Evolutionary conservation across 192 early-diverging fungal genomes (phyloP).

Genomic region (Phycomyces nitens): DNA sequence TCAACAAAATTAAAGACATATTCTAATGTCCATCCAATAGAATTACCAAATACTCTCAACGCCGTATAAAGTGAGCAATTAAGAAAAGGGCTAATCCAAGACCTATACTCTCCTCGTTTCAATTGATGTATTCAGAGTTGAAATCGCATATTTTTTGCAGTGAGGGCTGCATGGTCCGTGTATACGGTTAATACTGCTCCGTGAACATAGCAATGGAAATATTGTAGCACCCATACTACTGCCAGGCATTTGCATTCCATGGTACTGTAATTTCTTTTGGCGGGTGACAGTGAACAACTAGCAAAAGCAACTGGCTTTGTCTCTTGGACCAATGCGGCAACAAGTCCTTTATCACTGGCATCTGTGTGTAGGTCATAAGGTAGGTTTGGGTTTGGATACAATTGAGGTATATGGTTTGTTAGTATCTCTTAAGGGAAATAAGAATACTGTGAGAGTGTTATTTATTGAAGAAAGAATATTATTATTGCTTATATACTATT

Average conservation of each 20-base stretch:
- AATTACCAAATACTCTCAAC: too few species aligned
- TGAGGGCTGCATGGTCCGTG: constrained; percentile 36
- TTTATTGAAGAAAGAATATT: too few species aligned
- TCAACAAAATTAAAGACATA: too few species aligned
- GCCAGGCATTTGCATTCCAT: constrained; percentile 37
- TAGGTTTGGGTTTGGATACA: background rate
- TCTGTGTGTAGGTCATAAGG: background rate
- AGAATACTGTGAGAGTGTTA: too few species aligned
- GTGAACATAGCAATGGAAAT: constrained; percentile 29
- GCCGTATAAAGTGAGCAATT: too few species aligned
- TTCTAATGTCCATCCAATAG: too few species aligned
- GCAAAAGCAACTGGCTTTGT: constrained; percentile 26
- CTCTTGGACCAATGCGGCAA: background rate
- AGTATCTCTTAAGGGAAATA: too few species aligned
- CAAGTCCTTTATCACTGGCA: background rate
- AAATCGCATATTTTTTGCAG: too few species aligned
- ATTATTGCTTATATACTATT: too few species aligned
- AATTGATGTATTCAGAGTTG: too few species aligned
- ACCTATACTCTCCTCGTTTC: too few species aligned
- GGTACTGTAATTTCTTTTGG: constrained; percentile 31
- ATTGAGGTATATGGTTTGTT: background rate
- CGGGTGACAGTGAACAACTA: constrained; percentile 14
- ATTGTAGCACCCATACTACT: constrained; percentile 16
- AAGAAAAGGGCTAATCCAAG: too few species aligned
- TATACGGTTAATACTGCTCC: constrained; percentile 16